Evolutionary conservation across 257 asterid species (phyloP).

Genomic region (Sherardia arvensis): DNA sequence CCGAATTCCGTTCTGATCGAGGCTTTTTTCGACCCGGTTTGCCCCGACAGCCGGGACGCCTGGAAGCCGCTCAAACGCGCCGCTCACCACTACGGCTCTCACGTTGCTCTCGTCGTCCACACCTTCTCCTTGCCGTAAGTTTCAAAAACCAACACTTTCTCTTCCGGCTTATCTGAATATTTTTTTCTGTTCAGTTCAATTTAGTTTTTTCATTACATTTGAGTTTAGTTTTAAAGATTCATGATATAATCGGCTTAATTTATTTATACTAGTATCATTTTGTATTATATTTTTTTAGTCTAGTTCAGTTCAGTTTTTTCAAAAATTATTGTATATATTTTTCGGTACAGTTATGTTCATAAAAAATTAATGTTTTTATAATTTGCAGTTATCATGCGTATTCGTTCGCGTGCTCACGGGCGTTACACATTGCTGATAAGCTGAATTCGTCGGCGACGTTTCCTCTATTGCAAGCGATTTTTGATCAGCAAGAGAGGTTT

Average conservation of each 20-base stretch:
- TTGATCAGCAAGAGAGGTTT: slow-evolving; percentile 55
- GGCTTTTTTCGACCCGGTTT: slow-evolving; percentile 86
- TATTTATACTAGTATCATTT: too few relatives aligned
- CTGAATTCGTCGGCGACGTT: slow-evolving; percentile 48
- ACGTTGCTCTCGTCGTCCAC: slow-evolving; percentile 39
- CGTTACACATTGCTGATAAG: slow-evolving; percentile 53
- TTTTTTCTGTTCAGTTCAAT: too few relatives aligned
- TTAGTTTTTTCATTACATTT: too few relatives aligned
- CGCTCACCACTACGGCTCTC: slow-evolving; percentile 38
- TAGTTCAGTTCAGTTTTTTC: too few relatives aligned
- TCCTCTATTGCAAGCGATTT: slow-evolving; percentile 57
- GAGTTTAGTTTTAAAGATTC: too few relatives aligned
- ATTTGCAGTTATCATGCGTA: slow-evolving; percentile 78
- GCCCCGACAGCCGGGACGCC: slow-evolving; percentile 82
- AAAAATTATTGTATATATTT: too few relatives aligned
- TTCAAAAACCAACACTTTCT: too few relatives aligned
- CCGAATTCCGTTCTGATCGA: slow-evolving; percentile 41
- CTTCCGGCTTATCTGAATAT: too few relatives aligned
- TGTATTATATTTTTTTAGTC: too few relatives aligned
- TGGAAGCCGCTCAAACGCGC: slow-evolving; percentile 74
- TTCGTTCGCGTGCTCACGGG: slow-evolving; percentile 59
- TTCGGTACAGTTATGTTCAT: too few relatives aligned
- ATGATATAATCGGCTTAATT: too few relatives aligned
- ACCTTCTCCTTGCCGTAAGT: slow-evolving; percentile 77
- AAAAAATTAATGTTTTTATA: too few relatives aligned